Evolutionary conservation across 371 early-diverging fungal species (phyloP), one percentile per base, ranked within the genome.

Genomic region (Rhizopus sp.): DNA sequence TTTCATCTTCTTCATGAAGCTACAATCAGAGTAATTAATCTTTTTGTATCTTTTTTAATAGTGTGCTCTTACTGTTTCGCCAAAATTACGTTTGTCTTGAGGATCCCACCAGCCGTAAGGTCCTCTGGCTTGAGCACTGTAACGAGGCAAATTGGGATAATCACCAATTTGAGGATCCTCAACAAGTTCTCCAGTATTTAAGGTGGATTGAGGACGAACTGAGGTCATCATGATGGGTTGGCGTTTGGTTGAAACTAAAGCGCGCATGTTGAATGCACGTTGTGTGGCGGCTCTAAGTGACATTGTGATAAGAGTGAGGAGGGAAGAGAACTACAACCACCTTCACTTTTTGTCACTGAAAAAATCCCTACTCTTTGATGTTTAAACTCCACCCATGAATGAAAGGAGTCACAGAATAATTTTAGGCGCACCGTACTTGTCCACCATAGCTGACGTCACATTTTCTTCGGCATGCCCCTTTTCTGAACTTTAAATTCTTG

Each of bases 1-100:
- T 45, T 63, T 85, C 85, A 64, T 85, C 85, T 72, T 85, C 81
- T 67, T 85, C 85, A 45, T 82, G 77, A 53, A 85, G 58, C 85
- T 85, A 75, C 7, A 42, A 17, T 53, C 8, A 33, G 46, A 40
- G 15, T 50, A 5, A 15, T 15, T 17, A 41, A 16, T 37, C 35
- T 30, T 23, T 13, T 55, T 23, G 8, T 29, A 3, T 52, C 33
- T 23, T 39, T 39, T 15, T 34, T 47, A 23, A 23, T 23, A 2
- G 2, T 23, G 2, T 23, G 23, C 34, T 23, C 44, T 66, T 82
- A 85, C 86, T 50, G 78, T 56, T 58, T 85, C 86, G 34, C 83
- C 84, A 80, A 81, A 84, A 80, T 85, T 82, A 62, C 86, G 83
- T 52, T 81, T 82, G 49, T 85, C 84, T 72, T 83, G 84, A 41